Conservation (phyloP, 2,329 filamentous ascomycete genomes). For the Paradendryphiella salina region DNA sequence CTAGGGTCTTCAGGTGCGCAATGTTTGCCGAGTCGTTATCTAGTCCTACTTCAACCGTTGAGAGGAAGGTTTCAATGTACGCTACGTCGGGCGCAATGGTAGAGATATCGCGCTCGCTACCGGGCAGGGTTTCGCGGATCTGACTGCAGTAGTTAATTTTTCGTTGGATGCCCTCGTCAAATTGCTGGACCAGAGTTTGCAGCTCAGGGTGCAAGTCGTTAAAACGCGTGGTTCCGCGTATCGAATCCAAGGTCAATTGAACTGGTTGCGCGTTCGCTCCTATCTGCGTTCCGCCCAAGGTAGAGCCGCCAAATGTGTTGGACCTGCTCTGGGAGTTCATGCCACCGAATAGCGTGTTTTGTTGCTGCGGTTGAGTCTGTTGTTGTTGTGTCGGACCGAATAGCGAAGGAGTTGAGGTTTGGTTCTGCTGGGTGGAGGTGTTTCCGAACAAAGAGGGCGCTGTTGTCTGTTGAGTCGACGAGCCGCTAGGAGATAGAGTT, state of each 20-base stretch:
- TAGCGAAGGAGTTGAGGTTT: slow-evolving; percentile 38
- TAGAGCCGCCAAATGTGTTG: slow-evolving; percentile 32
- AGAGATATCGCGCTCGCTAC: slow-evolving; percentile 65
- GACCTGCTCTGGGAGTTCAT: slow-evolving; percentile 37
- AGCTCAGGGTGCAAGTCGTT: slow-evolving; percentile 83
- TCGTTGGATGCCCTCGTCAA: slow-evolving; percentile 78
- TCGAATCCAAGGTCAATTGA: slow-evolving; percentile 57
- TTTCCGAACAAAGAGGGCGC: slow-evolving; percentile 40
- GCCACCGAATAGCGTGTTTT: slow-evolving; percentile 39
- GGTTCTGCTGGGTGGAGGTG: slow-evolving; percentile 33
- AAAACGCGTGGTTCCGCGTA: slow-evolving; percentile 87
- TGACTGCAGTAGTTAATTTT: slow-evolving; percentile 78
- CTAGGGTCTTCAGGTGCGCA: slow-evolving; percentile 58
- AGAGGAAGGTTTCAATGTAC: slow-evolving; percentile 63
- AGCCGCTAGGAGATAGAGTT: slow-evolving; percentile 40
- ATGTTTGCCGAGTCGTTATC: slow-evolving; percentile 66
- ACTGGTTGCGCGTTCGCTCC: slow-evolving; percentile 33
- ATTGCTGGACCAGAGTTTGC: slow-evolving; percentile 73
- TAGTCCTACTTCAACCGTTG: slow-evolving; percentile 65
- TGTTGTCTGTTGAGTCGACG: slow-evolving; percentile 38
- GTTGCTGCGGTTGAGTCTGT: slow-evolving; percentile 37
- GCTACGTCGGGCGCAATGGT: slow-evolving; percentile 68
- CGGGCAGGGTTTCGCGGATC: slow-evolving; percentile 67
- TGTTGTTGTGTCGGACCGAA: slow-evolving; percentile 37
- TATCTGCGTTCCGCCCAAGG: slow-evolving; percentile 32